Evolutionary conservation across 352 stramenopile species (phyloP).

Genomic region (Globisporangium cederbergense): DNA sequence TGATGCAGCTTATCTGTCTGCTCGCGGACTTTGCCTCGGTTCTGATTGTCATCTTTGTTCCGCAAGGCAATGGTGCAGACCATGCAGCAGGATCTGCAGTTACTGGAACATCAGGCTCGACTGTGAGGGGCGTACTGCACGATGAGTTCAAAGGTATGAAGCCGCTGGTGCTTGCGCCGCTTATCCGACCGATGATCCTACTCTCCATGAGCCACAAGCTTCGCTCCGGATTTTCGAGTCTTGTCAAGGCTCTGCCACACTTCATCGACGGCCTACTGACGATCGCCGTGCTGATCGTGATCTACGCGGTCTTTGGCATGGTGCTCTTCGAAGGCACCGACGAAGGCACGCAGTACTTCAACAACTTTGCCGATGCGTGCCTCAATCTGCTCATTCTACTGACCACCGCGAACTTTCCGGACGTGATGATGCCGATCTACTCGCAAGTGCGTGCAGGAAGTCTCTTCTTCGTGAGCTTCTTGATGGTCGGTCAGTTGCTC

Average conservation of each 20-base stretch:
- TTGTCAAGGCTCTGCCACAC: conserved; percentile 35
- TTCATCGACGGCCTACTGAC: conserved; percentile 48
- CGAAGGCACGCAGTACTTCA: conserved; percentile 49
- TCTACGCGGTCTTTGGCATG: conserved; percentile 60
- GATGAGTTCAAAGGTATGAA: conserved; percentile 12
- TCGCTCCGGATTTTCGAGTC: conserved; percentile 41
- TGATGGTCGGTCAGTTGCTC: conserved; percentile 68
- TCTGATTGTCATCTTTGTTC: conserved; percentile 30
- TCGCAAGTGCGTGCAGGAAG: conserved; percentile 31
- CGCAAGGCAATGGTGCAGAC: conserved; percentile 1
- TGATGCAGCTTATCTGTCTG: conserved; percentile 43
- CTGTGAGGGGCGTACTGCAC: not conserved
- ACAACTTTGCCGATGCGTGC: conserved; percentile 40
- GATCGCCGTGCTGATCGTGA: conserved; percentile 40
- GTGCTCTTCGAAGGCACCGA: conserved; percentile 61
- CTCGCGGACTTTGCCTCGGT: conserved; percentile 41
- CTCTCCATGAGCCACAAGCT: conserved; percentile 54
- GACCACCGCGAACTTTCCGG: conserved; percentile 81
- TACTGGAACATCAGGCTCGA: not conserved
- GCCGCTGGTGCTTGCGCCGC: conserved; percentile 35
- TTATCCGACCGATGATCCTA: conserved; percentile 44
- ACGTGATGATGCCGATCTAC: conserved; percentile 80
- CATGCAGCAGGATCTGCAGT: not conserved
- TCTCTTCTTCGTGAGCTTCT: conserved; percentile 70
- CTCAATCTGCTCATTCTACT: conserved; percentile 67